Base-by-base conservation (phyloP, 2,329 filamentous ascomycete species). In the Penicillium glabrum region DNA sequence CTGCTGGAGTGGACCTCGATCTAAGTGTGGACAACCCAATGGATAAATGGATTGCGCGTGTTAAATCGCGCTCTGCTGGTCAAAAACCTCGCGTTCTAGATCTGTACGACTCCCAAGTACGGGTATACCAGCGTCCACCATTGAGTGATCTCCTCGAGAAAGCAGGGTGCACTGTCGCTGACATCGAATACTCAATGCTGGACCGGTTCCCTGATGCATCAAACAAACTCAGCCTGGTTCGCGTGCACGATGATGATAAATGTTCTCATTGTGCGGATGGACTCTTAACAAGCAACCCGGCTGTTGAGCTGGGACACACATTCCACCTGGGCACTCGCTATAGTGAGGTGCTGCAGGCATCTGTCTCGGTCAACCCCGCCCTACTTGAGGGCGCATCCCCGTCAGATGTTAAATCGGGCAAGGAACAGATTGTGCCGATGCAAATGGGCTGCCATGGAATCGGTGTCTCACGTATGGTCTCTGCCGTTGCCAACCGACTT, bases 371-470 rank as follows among this genome's bases (percentile, higher is more conserved):
- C 26, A 82, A 77, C 26, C 67, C 64, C 31, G 61, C 63, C 10
- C 59, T 59, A 58, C 46, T 61, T 50, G 46, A 58, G 8, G 63
- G 29, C 27, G 56, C 63, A 21, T 50, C 61, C 10, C 48, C 51
- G 23, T 19, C 63, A 35, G 44, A 53, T n/a, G 60, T 67, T 46
- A 65, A 62, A n/a, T 69, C 51, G 27, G 57, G 65, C 16, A 66
- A 72, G 24, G 61, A 68, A 46, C 67, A 75, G 16, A 72, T 72
- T 9, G 80, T 86, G 0, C 80, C 86, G 0, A 82, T 96, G 68
- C 86, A 96, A 62, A 99, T 99, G 95, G 95, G 95, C 54, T 99
- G 95, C 72, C 91, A 97, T 70, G 95, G 95, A 1, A 96, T 99
- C 59, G 95, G 95, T 1, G 86, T 99, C 19, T 96, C 92, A 5